Evolutionary conservation across 2,329 filamentous ascomycete genomes (phyloP), one percentile per base, ranked within the genome.

Genomic region (Colletotrichum sp.): DNA sequence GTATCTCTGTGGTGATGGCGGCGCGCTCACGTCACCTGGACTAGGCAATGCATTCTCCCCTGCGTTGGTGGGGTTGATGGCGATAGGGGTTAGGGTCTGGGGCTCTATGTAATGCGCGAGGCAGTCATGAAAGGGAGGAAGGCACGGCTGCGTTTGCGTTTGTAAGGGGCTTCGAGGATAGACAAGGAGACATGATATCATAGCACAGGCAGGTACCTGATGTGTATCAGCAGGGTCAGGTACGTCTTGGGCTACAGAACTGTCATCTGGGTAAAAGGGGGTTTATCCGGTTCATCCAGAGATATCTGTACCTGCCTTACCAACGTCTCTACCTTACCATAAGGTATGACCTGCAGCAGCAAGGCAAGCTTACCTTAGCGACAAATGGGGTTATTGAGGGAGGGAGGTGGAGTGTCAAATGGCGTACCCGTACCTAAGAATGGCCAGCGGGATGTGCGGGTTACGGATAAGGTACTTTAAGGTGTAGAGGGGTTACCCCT

Each of bases 401-500:
- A 39, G 60, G 60, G 32, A 18, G 62, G 62, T 60, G 70, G 63
- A 68, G 64, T 21, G 68, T 8, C 16, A 68, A 65, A 24, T 21
- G 36, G 62, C 26, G 55, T 28, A 49, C 18, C 44, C 44, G 44
- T 49, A 21, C 36, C 24, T 34, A 68, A 57, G 57, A 64, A 69
- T 57, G 32, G 57, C 32, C 66, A 49, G 44, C 44, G 44, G 68
- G 68, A 64, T 32, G 32, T 36, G 49, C 68, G 72, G 62, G 68
- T 75, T 72, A 71, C 72, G 62, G 66, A 72, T 72, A 75, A 75
- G 44, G 44, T 49, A 49, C 44, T 49, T 49, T 21, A 49, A 49
- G 72, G 72, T 75, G 68, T 39, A 68, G 72, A 71, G 72, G 72
- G 68, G 68, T 30, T 49, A 36, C 72, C 72, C 71, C 67, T 71